A percentile compares a stretch with the other conserved stretches of the same genome.
These are phyloP conservation scores for Kandelia obovata DNA, from an alignment of 345 rosid species.

Conservation along the genomic window DNA sequence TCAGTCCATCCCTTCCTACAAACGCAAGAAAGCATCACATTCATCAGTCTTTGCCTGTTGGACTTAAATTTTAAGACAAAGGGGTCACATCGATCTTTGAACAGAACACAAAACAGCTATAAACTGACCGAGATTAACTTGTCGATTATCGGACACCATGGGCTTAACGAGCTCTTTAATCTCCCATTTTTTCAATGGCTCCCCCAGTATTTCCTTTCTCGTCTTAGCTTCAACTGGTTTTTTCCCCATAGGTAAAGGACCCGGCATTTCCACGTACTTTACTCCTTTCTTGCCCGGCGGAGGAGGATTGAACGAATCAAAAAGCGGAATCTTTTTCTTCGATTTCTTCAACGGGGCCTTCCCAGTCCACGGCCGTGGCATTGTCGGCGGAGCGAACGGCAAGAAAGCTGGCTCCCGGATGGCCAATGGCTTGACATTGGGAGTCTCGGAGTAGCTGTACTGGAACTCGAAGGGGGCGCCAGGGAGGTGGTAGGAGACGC, in stretches of 20 bases:
- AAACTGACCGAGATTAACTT: conserved; percentile 81
- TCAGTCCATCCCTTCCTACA: conserved; percentile 89
- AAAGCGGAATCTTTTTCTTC: conserved; percentile 77
- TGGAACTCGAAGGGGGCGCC: conserved; percentile 97
- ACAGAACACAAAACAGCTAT: neutral
- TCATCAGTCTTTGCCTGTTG: too few relatives aligned
- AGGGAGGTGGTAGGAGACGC: conserved; percentile 81
- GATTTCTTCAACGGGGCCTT: conserved; percentile 81
- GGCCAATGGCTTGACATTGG: conserved; percentile 76
- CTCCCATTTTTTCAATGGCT: conserved; percentile 86
- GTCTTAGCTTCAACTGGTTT: conserved; percentile 56
- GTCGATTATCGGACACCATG: conserved; percentile 66
- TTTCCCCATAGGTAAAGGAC: conserved; percentile 57
- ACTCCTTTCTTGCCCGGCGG: conserved; percentile 57
- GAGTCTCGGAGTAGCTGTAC: conserved; percentile 83
- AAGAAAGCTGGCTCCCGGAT: conserved; percentile 88
- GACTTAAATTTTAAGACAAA: too few relatives aligned
- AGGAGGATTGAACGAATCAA: conserved; percentile 67
- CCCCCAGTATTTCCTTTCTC: conserved; percentile 73
- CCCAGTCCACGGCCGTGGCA: conserved; percentile 98
- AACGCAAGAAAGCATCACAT: too few relatives aligned
- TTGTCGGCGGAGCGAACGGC: conserved; percentile 92
- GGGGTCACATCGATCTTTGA: neutral
- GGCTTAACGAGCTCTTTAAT: conserved; percentile 66
- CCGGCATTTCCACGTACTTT: conserved; percentile 71